These are phyloP conservation scores for Avena eriantha DNA, from an alignment of 176 grass and related monocot species.

Conservation along the genomic window DNA sequence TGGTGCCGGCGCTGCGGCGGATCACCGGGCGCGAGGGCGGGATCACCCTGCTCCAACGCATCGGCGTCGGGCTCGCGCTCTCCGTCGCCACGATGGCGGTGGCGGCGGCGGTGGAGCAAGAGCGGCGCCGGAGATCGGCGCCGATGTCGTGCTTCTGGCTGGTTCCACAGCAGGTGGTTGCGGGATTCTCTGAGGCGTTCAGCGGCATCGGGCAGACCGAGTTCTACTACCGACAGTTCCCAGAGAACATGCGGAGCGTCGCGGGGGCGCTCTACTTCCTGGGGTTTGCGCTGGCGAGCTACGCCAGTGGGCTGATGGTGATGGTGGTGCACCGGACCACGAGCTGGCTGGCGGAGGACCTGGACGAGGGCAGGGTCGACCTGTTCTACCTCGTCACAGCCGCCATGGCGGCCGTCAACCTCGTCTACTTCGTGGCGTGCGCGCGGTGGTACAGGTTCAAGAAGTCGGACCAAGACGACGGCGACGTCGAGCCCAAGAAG, in stretches of 20 bases:
- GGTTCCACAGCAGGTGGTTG: not conserved
- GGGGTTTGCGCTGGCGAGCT: not conserved
- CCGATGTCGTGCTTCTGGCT: not conserved
- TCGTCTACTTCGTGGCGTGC: not conserved
- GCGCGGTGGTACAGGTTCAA: not conserved
- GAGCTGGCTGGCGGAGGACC: not conserved
- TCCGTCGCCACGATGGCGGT: not conserved
- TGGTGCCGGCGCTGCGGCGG: not conserved
- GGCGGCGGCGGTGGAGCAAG: not conserved
- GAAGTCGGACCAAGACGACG: not conserved
- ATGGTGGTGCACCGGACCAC: not conserved
- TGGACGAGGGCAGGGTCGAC: conserved; percentile 1
- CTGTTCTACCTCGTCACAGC: not conserved
- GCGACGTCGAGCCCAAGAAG: not conserved
- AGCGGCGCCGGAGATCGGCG: not conserved
- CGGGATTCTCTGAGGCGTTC: not conserved
- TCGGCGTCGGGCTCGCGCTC: not conserved
- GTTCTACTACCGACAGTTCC: not conserved
- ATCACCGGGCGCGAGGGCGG: not conserved
- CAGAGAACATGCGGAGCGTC: conserved; percentile 6
- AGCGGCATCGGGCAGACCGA: not conserved
- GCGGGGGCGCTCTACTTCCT: not conserved
- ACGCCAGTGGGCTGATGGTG: not conserved
- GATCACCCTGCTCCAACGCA: not conserved
- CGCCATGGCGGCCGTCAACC: not conserved